phyloP scores from a whole-genome alignment of 2,329 filamentous ascomycete genomes.

The Septoria linicola region DNA sequence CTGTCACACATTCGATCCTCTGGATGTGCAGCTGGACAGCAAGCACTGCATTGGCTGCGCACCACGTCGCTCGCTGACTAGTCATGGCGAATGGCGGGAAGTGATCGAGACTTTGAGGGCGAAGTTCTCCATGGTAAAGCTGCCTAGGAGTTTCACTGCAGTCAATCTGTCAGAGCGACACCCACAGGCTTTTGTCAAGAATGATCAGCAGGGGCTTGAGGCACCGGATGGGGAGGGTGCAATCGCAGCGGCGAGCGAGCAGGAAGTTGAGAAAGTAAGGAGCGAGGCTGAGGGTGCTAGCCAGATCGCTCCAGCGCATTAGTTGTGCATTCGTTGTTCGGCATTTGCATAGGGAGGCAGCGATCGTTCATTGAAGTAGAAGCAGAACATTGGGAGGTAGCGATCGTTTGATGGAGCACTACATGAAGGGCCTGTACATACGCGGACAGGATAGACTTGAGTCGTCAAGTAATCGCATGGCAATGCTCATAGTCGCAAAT shows the following conservation, averaged over 20 bases:
- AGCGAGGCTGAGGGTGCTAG: constrained; percentile 33
- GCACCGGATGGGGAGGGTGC: background rate
- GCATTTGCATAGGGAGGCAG: too few species aligned
- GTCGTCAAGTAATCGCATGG: too few species aligned
- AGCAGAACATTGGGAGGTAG: too few species aligned
- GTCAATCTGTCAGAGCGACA: constrained; percentile 52
- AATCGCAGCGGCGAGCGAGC: background rate
- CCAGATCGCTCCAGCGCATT: constrained; percentile 33
- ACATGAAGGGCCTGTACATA: too few species aligned
- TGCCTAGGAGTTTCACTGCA: constrained; percentile 53
- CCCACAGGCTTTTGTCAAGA: constrained; percentile 44
- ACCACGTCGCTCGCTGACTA: constrained; percentile 82
- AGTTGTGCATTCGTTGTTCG: background rate
- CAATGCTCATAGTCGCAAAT: too few species aligned
- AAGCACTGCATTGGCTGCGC: constrained; percentile 95
- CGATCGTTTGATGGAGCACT: too few species aligned
- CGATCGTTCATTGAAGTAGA: too few species aligned
- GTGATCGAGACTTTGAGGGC: constrained; percentile 93
- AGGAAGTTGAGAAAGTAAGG: constrained; percentile 42
- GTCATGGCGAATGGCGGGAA: constrained; percentile 92
- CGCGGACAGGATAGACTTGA: too few species aligned
- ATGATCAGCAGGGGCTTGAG: constrained; percentile 12
- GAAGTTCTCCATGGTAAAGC: constrained; percentile 77
- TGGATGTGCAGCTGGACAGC: constrained; percentile 94
- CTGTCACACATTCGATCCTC: constrained; percentile 92